Evolutionary conservation across 1,284 basidiomycete species (phyloP), one percentile per base, ranked within the genome.

Genomic region (Porodaedalea pini): DNA sequence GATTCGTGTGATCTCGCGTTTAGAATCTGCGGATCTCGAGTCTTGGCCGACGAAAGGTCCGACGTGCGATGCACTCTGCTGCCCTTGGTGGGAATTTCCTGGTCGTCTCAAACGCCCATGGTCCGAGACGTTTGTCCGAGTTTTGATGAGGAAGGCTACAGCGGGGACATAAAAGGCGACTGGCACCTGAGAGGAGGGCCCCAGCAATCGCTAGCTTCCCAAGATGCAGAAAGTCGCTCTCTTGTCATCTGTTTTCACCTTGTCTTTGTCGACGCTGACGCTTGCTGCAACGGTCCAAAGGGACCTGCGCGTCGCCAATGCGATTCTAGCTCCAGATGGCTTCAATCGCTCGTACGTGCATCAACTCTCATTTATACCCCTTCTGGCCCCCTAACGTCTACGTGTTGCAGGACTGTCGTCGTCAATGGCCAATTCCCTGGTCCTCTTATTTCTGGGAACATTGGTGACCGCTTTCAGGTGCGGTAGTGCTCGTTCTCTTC

Each of bases 301-400:
- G 48, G 62, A 72, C 32, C 61, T 70, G 3, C 44, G 61, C 29
- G 66, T 73, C 25, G 59, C 62, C 43, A 69, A 71, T 56, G 62
- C 63, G 4, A 45, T 67, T 23, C 65, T 72, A n/a, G 60, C 64
- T 25, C 69, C 71, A 2, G 71, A 72, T 61, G 71, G 71, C 25
- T 50, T 49, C 51, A 61, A 54, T 34, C 55, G 59, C 13, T 57
- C 55, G 59, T 61, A 44, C 32, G 59, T 57, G 15, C 13, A 51
- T n/a, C n/a, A 21, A 29, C 13, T 17, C 36, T 27, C 32, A 15
- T 2, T 25, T 23, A 27, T 29, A 13, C 23, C 11, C 15, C 13
- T 51, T 36, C 40, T 17, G 15, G 27, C 15, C 15, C 0, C 41
- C 1, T 39, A 29, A 17, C 25, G 13, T 25, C 47, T 17, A n/a